Evolutionary conservation across 768 basidiomycete species (phyloP).

Genomic region (Clavulina sp.): DNA sequence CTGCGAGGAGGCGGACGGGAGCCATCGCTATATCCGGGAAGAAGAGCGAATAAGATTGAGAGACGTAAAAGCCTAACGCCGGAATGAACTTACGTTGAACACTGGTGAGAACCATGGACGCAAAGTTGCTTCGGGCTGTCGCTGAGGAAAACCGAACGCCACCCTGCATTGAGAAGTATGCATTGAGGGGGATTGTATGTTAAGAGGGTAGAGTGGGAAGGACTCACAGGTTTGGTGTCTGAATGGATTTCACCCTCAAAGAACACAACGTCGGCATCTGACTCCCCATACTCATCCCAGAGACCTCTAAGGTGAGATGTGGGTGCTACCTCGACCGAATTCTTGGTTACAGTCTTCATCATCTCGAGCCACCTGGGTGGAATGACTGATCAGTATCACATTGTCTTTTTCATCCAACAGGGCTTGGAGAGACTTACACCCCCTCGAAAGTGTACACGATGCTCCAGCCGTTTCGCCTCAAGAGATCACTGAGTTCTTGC

Average conservation of each 20-base stretch:
- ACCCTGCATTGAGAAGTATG: constrained; percentile 14
- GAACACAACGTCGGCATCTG: background rate
- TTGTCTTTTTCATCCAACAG: background rate
- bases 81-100: constrained; percentile 13
- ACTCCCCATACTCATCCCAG: background rate
- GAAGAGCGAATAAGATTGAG: too few species aligned
- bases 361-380: constrained; percentile 1
- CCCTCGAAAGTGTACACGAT: constrained; percentile 6
- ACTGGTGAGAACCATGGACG: constrained; percentile 19
- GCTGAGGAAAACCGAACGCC: constrained; percentile 20
- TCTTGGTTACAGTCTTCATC: constrained; percentile 5
- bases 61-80: background rate
- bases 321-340: background rate
- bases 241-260: constrained; percentile 7
- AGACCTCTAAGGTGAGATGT: constrained; percentile 1
- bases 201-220: background rate
- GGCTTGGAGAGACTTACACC: constrained; percentile 1
- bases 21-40: background rate
- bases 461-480: constrained; percentile 3
- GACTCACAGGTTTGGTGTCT: constrained; percentile 5
- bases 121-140: constrained; percentile 18
- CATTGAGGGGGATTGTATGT: background rate
- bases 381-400: too few species aligned
- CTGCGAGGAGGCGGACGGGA: constrained; percentile 2
- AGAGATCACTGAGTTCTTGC: background rate